Evolutionary conservation across 441 rosid genomes (phyloP).

Genomic region (Pelargonium citronellum): DNA sequence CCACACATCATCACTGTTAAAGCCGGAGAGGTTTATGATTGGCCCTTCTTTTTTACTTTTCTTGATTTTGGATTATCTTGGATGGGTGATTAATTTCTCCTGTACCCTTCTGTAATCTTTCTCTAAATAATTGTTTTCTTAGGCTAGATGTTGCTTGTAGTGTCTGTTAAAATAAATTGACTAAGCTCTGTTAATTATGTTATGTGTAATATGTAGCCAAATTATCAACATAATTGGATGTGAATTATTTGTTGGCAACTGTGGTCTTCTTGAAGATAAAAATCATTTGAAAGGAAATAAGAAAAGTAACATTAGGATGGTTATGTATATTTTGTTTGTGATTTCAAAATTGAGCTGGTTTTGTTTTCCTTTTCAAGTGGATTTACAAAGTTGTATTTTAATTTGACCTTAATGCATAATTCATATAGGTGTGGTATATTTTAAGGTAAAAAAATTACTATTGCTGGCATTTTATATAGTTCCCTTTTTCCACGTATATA

Average conservation of each 20-base stretch:
- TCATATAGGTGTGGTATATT: background rate
- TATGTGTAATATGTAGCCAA: background rate
- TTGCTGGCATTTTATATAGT: background rate
- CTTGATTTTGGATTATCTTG: background rate
- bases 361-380: background rate
- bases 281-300: background rate
- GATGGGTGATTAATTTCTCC: background rate
- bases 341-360: background rate
- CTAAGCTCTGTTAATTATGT: background rate
- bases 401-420: background rate
- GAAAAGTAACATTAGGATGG: background rate
- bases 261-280: background rate
- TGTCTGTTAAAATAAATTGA: background rate
- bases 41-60: background rate
- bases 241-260: background rate
- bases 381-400: background rate
- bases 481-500: background rate
- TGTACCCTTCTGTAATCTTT: background rate
- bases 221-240: background rate
- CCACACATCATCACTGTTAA: constrained; percentile 28
- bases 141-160: background rate
- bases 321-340: background rate
- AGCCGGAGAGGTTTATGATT: constrained; percentile 28
- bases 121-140: background rate
- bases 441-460: no score